These are phyloP conservation scores for Diplodia scrobiculata DNA, from an alignment of 2,329 filamentous ascomycete genomes.

Conservation along the genomic window DNA sequence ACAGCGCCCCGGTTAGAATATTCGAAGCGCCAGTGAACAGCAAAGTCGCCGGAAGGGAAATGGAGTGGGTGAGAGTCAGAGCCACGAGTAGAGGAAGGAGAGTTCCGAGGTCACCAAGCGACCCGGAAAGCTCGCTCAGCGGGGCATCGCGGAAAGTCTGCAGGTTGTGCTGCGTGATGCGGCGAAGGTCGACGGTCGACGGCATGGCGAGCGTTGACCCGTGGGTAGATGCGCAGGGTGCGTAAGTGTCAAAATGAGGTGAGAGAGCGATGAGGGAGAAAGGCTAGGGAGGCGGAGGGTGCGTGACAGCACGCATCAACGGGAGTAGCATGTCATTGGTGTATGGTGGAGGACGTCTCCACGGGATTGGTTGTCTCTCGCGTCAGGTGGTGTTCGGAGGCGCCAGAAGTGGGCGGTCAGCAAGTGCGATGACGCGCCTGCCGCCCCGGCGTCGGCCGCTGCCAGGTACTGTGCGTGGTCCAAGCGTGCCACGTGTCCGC, in stretches of 20 bases:
- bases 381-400: constrained; percentile 6
- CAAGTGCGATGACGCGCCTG: neutral
- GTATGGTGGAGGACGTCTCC: neutral
- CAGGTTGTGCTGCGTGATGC: constrained; percentile 54
- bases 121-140: constrained; percentile 80
- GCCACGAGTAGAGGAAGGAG: constrained; percentile 87
- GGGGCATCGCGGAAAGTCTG: constrained; percentile 59
- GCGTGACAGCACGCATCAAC: neutral
- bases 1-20: constrained; percentile 75
- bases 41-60: constrained; percentile 79
- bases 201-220: constrained; percentile 7
- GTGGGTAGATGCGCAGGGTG: neutral
- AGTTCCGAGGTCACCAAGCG: constrained; percentile 85
- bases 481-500: constrained; percentile 15
- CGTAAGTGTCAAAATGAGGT: neutral
- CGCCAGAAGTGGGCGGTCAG: constrained; percentile 19
- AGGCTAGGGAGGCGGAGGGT: neutral
- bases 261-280: neutral
- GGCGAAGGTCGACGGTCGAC: constrained; percentile 34
- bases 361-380: constrained; percentile 13
- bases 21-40: constrained; percentile 89
- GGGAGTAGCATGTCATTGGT: neutral
- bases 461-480: neutral
- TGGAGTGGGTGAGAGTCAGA: constrained; percentile 73
- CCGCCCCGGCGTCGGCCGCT: constrained; percentile 14